A percentile compares a stretch with the other conserved stretches of the same genome.
These are phyloP conservation scores for Chlamydomonas schloesseri DNA, from an alignment of 139 green algal species.

Conservation along the genomic window DNA sequence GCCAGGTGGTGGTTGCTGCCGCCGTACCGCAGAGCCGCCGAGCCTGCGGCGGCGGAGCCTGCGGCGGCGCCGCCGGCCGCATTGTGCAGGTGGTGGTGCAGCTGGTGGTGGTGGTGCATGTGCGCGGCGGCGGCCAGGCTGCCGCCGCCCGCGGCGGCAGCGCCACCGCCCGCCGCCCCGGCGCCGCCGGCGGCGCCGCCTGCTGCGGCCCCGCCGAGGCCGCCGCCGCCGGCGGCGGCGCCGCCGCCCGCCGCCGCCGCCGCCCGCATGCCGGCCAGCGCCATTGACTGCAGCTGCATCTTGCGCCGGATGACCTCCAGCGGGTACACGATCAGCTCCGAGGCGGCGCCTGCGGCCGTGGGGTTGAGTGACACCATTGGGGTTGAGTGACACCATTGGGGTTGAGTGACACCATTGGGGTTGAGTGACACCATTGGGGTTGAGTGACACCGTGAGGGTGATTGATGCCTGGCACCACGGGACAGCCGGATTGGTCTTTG, in stretches of 20 bases:
- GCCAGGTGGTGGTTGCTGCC: not conserved
- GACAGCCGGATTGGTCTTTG: not conserved
- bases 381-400: too few species aligned
- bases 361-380: too few species aligned
- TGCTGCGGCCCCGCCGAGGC: too few species aligned
- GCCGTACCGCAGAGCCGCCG: not conserved
- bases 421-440: too few species aligned
- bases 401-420: too few species aligned
- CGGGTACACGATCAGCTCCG: slow-evolving; percentile 79
- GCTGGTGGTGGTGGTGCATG: not conserved
- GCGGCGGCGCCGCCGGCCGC: not conserved
- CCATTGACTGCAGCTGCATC: slow-evolving; percentile 80
- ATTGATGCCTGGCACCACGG: too few species aligned
- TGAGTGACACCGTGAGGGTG: too few species aligned
- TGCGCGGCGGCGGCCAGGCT: not conserved
- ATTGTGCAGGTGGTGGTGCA: not conserved
- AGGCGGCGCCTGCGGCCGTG: slow-evolving; percentile 49
- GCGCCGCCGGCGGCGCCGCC: too few species aligned
- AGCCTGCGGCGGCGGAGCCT: not conserved
- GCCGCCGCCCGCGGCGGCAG: not conserved
- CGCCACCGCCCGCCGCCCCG: too few species aligned
- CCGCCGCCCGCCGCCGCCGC: not conserved
- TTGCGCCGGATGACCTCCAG: slow-evolving; percentile 77
- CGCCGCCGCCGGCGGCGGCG: not conserved
- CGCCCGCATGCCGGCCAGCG: slow-evolving; percentile 6